These are phyloP conservation scores for Boletus eberwhitei DNA, from an alignment of 768 basidiomycete genomes.

Conservation along the genomic window DNA sequence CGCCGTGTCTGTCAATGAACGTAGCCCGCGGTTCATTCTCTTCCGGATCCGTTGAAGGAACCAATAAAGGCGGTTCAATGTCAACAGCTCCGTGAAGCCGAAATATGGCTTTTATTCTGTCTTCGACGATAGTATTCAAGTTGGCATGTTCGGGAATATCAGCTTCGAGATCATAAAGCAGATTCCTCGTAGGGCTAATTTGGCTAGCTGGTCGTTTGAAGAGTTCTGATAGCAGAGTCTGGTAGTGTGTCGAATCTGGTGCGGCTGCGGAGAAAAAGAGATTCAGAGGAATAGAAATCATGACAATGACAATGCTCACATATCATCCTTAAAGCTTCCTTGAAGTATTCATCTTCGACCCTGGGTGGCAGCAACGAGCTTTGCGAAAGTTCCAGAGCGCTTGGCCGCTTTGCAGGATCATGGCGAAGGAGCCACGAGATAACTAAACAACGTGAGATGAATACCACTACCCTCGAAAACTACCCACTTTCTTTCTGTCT, in stretches of 20 bases:
- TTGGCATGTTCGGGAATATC: conserved; percentile 68
- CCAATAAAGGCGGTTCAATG: conserved; percentile 80
- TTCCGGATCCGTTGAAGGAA: conserved; percentile 62
- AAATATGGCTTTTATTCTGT: conserved; percentile 74
- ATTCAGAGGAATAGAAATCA: background rate
- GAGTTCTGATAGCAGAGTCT: conserved; percentile 70
- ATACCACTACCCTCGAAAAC: background rate
- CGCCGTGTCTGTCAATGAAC: conserved; percentile 78
- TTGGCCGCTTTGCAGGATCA: conserved; percentile 73
- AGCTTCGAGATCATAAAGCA: conserved; percentile 70
- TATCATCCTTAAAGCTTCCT: conserved; percentile 72
- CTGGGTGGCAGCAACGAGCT: conserved; percentile 72
- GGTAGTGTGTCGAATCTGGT: conserved; percentile 77
- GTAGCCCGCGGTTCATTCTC: conserved; percentile 65
- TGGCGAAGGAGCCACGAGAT: conserved; percentile 81
- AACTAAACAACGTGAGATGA: conserved; percentile 41
- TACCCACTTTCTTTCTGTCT: conserved; percentile 69
- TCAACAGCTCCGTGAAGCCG: conserved; percentile 88
- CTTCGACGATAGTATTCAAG: conserved; percentile 72
- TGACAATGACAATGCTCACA: conserved; percentile 38
- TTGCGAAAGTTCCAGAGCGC: conserved; percentile 78
- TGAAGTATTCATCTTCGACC: conserved; percentile 85
- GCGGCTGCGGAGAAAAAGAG: conserved; percentile 46
- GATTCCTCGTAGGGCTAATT: conserved; percentile 58
- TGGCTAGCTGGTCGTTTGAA: conserved; percentile 71